Percentiles rank a stretch among this genome's conserved stretches.
Evolutionary conservation across 2,329 filamentous ascomycete species (phyloP).

Genomic region (Diaporthe amygdali): DNA sequence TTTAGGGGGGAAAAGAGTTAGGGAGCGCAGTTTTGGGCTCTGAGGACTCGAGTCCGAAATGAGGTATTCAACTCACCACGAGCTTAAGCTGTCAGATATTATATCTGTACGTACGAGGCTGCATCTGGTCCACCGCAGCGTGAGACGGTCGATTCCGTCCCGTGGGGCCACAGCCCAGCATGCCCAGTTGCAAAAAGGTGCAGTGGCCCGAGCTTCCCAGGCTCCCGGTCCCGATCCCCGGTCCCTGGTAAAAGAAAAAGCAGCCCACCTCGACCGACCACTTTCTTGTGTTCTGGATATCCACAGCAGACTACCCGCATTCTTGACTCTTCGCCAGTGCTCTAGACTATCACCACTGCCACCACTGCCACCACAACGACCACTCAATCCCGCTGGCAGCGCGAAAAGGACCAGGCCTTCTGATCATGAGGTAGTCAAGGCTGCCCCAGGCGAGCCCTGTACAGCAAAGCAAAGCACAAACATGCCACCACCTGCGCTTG

Average conservation of each 20-base stretch:
- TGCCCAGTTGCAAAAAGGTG: no score
- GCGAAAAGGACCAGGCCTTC: not conserved
- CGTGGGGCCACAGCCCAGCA: no score
- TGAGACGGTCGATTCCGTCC: no score
- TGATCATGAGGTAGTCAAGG: conserved; percentile 13
- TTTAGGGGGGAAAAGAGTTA: not conserved
- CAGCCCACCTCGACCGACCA: not conserved
- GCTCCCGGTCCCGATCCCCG: not conserved
- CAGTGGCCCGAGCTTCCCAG: not conserved
- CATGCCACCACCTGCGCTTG: conserved; percentile 24
- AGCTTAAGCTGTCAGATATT: no score
- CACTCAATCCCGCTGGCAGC: not conserved
- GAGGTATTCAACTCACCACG: no score
- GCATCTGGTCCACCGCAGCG: no score
- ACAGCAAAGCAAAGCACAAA: conserved; percentile 15
- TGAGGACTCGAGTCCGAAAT: no score
- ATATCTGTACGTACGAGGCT: no score
- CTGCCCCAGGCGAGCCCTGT: conserved; percentile 6
- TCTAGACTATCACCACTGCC: no score
- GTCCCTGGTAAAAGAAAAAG: not conserved
- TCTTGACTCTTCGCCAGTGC: not conserved
- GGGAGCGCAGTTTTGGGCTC: no score
- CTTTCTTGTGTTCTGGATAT: no score
- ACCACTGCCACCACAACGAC: no score
- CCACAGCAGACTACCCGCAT: not conserved